phyloP scores from a whole-genome alignment of 495 filamentous ascomycete genomes.

The Xylaria bambusicola region DNA sequence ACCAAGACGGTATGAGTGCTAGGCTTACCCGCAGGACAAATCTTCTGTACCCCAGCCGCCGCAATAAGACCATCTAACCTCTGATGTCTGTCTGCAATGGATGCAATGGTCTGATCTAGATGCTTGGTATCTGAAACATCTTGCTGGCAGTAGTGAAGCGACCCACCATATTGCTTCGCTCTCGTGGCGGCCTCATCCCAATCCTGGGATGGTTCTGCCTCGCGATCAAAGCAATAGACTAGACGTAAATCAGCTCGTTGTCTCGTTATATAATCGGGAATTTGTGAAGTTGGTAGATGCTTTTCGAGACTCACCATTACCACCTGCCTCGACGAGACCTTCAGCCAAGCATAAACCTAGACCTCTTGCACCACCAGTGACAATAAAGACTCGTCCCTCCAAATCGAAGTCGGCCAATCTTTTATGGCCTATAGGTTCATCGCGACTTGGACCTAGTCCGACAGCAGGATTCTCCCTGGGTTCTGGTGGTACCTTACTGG shows the following conservation, averaged over 20 bases:
- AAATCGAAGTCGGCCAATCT: constrained; percentile 53
- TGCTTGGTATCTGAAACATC: constrained; percentile 63
- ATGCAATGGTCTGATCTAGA: constrained; percentile 54
- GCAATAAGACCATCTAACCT: constrained; percentile 75
- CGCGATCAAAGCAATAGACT: constrained; percentile 68
- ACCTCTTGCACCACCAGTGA: constrained; percentile 65
- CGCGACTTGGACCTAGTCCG: constrained; percentile 21
- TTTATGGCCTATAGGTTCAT: constrained; percentile 28
- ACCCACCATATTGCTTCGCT: constrained; percentile 53
- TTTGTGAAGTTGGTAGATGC: no score
- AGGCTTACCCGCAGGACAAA: constrained; percentile 54
- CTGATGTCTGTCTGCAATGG: constrained; percentile 55
- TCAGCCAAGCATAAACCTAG: constrained; percentile 68
- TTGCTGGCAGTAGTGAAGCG: constrained; percentile 61
- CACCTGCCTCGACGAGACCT: constrained; percentile 70
- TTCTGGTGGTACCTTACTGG: constrained; percentile 24
- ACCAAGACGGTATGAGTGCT: background rate
- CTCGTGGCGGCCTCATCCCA: constrained; percentile 54
- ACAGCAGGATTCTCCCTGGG: constrained; percentile 24
- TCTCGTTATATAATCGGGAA: no score
- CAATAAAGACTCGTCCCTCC: constrained; percentile 57
- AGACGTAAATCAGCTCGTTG: background rate
- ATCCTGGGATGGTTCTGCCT: constrained; percentile 48
- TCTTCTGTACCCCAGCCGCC: constrained; percentile 73
- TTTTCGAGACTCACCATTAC: constrained; percentile 51